Base-by-base conservation (phyloP, 176 grass and related monocot species). In the Saccharum officinarum region DNA sequence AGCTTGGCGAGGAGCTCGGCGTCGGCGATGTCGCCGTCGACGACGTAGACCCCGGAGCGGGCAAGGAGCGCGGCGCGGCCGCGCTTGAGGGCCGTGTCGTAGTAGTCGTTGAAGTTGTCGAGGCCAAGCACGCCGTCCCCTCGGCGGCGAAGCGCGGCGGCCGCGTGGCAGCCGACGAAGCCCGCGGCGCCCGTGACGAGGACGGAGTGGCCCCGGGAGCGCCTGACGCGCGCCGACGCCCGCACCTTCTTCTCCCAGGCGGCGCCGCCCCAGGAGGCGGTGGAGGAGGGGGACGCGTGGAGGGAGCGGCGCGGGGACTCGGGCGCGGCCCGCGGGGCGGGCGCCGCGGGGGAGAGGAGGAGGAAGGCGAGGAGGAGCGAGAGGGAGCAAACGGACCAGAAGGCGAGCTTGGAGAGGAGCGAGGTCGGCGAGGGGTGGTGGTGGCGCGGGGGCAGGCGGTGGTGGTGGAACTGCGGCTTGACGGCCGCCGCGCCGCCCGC, bases 181-280 rank as follows among this genome's bases (percentile, higher is more conserved):
- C 94, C 94, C 17, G 88, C 94, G 5, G 94, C 94, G 36, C 94
- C 91, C 6, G 94, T 93, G 80, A 93, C 88, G 83, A 95, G 91
- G 46, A 95, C 91, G 23, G 94, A 89, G 41, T 87, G 81, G 5
- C 88, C 94, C 11, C 86, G 40, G 44, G 86, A 5, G 16, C 88
- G 72, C 80, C 91, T 73, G 69, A 80, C 94, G 65, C 91, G 83
- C 42, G 91, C 89, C 10, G 94, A 95, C 11, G 94, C 86, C 30
- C 91, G 65, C 44, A 95, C 94, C 86, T 84, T 93, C 90, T 93
- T 95, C 91, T 95, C 93, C 93, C 93, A 93, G 18, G 93, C 91
- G 23, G 91, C 83, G 71, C 93, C 91, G 64, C 93, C 93, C 91
- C 88, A 93, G 25, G 86, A 49, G 45, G 86, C 82, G 57, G 69